phyloP scores from a whole-genome alignment of 1,139 yeast genomes.

The Nadsonia commutata region DNA sequence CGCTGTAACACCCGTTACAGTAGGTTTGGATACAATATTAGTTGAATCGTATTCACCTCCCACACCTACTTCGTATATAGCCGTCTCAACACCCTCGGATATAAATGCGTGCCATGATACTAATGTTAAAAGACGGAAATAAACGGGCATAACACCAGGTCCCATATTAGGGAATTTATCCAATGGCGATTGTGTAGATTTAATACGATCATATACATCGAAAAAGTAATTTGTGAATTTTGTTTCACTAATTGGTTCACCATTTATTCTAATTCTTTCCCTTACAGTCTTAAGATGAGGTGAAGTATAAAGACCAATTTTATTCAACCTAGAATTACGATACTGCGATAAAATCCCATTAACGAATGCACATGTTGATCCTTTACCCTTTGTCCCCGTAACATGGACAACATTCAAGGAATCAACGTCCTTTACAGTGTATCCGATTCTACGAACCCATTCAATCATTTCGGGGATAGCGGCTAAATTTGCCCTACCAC shows the following conservation, averaged over 20 bases:
- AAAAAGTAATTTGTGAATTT: slow-evolving; percentile 79
- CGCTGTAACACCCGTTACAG: slow-evolving; percentile 74
- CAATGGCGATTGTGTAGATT: slow-evolving; percentile 40
- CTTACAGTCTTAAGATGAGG: slow-evolving; percentile 91
- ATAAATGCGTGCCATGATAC: slow-evolving; percentile 82
- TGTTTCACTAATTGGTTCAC: slow-evolving; percentile 67
- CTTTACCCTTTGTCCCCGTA: slow-evolving; percentile 98
- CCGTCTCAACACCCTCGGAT: slow-evolving; percentile 78
- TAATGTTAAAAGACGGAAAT: slow-evolving; percentile 79
- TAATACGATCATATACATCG: slow-evolving; percentile 80
- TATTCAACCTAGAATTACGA: slow-evolving; percentile 24
- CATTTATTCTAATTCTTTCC: slow-evolving; percentile 81
- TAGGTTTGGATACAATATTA: slow-evolving; percentile 64
- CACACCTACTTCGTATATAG: slow-evolving; percentile 94
- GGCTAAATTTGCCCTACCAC: slow-evolving; percentile 51
- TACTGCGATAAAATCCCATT: slow-evolving; percentile 68
- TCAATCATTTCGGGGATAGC: slow-evolving; percentile 81
- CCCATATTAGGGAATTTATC: slow-evolving; percentile 59
- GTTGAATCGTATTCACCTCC: slow-evolving; percentile 97
- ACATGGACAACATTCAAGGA: slow-evolving; percentile 71
- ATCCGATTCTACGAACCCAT: slow-evolving; percentile 81
- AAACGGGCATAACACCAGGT: slow-evolving; percentile 69
- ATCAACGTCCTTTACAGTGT: slow-evolving; percentile 45
- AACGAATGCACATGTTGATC: slow-evolving; percentile 92
- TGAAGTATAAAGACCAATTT: slow-evolving; percentile 83